phyloP scores from a whole-genome alignment of 352 stramenopile genomes.

The Globisporangium abappressorium region DNA sequence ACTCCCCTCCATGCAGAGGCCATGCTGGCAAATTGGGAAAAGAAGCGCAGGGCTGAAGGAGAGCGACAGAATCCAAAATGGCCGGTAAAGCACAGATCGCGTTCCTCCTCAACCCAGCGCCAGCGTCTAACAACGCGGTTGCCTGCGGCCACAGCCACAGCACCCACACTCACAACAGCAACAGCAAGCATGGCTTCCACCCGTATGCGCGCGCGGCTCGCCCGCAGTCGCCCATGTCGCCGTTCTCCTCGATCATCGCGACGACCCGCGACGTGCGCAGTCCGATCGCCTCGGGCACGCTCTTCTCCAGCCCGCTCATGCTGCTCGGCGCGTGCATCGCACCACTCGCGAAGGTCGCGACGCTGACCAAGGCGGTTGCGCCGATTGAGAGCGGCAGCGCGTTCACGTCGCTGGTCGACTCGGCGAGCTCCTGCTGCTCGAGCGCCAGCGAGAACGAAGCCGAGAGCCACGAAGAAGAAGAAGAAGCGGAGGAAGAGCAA shows the following conservation, averaged over 20 bases:
- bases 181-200: conserved; percentile 5
- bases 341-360: conserved; percentile 23
- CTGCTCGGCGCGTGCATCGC: conserved; percentile 31
- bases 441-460: conserved; percentile 18
- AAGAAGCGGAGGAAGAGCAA: conserved; percentile 19
- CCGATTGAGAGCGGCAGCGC: conserved; percentile 14
- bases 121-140: neutral
- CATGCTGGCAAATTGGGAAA: too few relatives aligned
- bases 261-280: conserved; percentile 24
- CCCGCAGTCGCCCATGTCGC: conserved; percentile 20
- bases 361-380: neutral
- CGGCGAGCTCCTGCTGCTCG: conserved; percentile 14
- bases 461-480: conserved; percentile 31
- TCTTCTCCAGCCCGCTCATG: conserved; percentile 31
- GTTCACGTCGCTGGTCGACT: conserved; percentile 14
- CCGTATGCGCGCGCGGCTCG: neutral
- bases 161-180: neutral
- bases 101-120: conserved; percentile 38
- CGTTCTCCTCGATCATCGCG: conserved; percentile 12
- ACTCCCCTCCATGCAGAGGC: neutral
- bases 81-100: conserved; percentile 41
- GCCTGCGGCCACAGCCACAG: conserved; percentile 12
- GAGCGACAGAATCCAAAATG: conserved; percentile 26
- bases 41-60: neutral
- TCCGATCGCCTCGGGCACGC: conserved; percentile 16